A percentile compares a stretch with the other conserved stretches of the same genome.
Evolutionary conservation across 257 asterid species (phyloP).

Genomic region (Solanum ossicruentum): DNA sequence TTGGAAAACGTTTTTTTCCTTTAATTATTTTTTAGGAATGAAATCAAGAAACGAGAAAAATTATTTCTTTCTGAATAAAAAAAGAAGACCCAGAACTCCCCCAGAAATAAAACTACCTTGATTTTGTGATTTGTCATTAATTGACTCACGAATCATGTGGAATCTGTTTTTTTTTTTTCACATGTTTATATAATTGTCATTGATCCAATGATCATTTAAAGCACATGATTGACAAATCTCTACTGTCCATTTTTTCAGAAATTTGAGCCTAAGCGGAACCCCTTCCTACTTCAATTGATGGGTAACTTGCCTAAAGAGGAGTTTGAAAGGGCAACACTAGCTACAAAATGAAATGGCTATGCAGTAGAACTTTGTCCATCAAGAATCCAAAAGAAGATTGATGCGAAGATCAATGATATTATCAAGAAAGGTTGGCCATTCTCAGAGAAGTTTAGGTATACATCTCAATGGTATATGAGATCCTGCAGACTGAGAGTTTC

Average conservation of each 20-base stretch:
- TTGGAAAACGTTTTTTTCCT: not conserved
- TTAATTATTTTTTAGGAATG: not conserved
- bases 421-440: conserved; percentile 78
- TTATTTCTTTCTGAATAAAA: not conserved
- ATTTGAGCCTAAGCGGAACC: conserved; percentile 84
- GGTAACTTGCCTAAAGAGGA: conserved; percentile 87
- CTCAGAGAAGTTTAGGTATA: conserved; percentile 46
- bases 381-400: conserved; percentile 52
- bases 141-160: not conserved
- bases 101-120: not conserved
- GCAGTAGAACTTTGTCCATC: conserved; percentile 92
- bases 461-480: not conserved
- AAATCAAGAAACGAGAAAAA: not conserved
- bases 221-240: not conserved
- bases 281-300: conserved; percentile 75
- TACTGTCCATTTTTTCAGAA: conserved; percentile 31
- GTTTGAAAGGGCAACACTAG: conserved; percentile 64
- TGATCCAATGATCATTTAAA: not conserved
- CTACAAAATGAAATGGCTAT: conserved; percentile 74
- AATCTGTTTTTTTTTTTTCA: not conserved
- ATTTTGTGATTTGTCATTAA: not conserved
- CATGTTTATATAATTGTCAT: not conserved
- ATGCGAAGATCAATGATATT: conserved; percentile 62
- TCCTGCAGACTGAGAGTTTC: not conserved
- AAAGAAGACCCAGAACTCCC: not conserved